Conservation (phyloP, 768 basidiomycete genomes). For the Lactarius akahatsu region DNA sequence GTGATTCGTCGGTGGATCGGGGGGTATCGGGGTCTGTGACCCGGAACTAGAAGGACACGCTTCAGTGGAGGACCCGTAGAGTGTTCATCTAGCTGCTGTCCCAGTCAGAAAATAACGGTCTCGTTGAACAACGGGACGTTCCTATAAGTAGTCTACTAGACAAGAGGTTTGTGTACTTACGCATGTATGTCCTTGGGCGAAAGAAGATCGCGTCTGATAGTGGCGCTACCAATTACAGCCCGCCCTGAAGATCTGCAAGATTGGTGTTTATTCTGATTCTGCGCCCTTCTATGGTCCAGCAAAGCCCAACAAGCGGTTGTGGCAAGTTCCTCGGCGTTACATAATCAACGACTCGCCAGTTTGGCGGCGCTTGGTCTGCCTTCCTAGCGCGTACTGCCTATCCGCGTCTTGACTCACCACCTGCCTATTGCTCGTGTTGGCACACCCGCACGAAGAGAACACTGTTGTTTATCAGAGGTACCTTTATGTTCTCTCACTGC, state of each 20-base stretch:
- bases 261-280: not conserved
- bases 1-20: not conserved
- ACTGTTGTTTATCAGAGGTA: not conserved
- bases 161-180: conserved; percentile 3
- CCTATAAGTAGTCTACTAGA: not conserved
- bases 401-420: conserved; percentile 12
- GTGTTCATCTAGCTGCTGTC: conserved; percentile 2
- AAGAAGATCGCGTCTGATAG: too few species aligned
- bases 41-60: not conserved
- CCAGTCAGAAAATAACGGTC: not conserved
- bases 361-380: conserved; percentile 3
- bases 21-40: not conserved
- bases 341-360: conserved; percentile 1
- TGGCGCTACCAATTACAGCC: too few species aligned
- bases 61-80: not conserved
- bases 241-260: too few species aligned
- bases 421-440: not conserved
- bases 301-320: not conserved
- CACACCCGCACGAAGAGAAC: not conserved
- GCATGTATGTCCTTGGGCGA: not conserved
- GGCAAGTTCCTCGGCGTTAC: conserved; percentile 2
- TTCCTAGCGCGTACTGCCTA: not conserved
- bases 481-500: not conserved
- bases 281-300: not conserved
- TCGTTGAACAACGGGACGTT: not conserved